These are phyloP conservation scores for Chalciporus sphaerocephalus DNA, from an alignment of 768 basidiomycete species.

Conservation along the genomic window DNA sequence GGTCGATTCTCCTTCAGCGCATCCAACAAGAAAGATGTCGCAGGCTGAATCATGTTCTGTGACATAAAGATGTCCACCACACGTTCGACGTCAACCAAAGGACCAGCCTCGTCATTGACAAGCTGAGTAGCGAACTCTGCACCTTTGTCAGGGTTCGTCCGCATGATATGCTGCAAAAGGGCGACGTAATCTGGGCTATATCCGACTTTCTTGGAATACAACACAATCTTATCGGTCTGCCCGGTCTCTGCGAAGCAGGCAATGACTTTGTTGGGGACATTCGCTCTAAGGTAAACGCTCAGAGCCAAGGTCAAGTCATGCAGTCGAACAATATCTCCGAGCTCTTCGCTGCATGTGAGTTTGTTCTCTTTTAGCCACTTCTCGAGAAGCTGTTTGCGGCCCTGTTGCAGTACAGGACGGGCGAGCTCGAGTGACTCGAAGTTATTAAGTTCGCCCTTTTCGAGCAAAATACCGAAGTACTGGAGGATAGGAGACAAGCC, in stretches of 20 bases:
- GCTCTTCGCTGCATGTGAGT: slow-evolving; percentile 98
- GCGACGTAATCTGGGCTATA: slow-evolving; percentile 90
- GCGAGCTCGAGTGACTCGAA: slow-evolving; percentile 94
- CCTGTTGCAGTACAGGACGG: slow-evolving; percentile 91
- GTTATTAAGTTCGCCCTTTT: slow-evolving; percentile 97
- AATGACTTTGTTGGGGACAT: slow-evolving; percentile 97
- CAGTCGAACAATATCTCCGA: slow-evolving; percentile 91
- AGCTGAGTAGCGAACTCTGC: slow-evolving; percentile 96
- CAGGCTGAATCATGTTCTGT: slow-evolving; percentile 99
- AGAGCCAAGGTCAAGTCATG: slow-evolving; percentile 97
- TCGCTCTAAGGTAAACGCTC: slow-evolving; percentile 95
- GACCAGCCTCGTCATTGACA: slow-evolving; percentile 88
- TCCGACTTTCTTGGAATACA: slow-evolving; percentile 96
- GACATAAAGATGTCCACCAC: slow-evolving; percentile 99
- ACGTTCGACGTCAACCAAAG: slow-evolving; percentile 89
- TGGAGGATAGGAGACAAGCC: slow-evolving; percentile 93
- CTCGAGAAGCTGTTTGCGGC: slow-evolving; percentile 93
- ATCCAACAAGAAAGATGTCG: slow-evolving; percentile 95
- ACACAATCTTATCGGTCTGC: slow-evolving; percentile 95
- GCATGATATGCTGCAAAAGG: slow-evolving; percentile 93
- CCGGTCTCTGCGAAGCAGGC: slow-evolving; percentile 99
- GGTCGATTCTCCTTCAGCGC: slow-evolving; percentile 98
- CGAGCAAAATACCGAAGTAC: slow-evolving; percentile 97
- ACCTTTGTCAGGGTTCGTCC: slow-evolving; percentile 94
- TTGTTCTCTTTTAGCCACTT: slow-evolving; percentile 99